Conservation (phyloP, 139 green algal genomes). For the Closterium sp. region DNA sequence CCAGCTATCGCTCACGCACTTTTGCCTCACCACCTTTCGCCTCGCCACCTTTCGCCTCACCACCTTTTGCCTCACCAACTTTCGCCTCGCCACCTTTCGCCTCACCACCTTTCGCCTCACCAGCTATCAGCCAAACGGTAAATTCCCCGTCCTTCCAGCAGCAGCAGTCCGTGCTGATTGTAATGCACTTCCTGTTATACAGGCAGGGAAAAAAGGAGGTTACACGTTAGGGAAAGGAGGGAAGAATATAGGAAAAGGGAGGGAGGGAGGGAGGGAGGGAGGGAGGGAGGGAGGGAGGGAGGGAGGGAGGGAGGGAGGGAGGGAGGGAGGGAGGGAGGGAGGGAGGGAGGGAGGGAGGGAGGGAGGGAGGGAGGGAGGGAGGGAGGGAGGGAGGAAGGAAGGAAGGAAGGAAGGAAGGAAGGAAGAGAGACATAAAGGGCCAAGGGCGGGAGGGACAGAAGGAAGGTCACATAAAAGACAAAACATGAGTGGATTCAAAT, state of each 20-base stretch:
- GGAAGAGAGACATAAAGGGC: no score
- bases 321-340: no score
- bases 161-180: conserved; percentile 94
- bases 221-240: no score
- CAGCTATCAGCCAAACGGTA: conserved; percentile 87
- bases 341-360: background rate
- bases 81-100: no score
- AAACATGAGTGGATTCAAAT: no score
- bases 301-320: background rate
- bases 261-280: background rate
- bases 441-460: no score
- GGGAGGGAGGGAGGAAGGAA: background rate
- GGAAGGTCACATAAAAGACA: no score
- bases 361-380: background rate
- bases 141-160: conserved; percentile 89
- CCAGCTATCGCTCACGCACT: no score
- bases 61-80: background rate
- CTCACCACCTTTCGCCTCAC: conserved; percentile 34
- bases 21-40: no score
- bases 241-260: background rate
- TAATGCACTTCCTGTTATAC: conserved; percentile 82
- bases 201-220: no score
- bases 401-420: no score
- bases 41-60: background rate
- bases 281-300: background rate